Evolutionary conservation across 78 protist genomes (phyloP), one percentile per base, ranked within the genome.

Genomic region (Monocercomonoides exilis): DNA sequence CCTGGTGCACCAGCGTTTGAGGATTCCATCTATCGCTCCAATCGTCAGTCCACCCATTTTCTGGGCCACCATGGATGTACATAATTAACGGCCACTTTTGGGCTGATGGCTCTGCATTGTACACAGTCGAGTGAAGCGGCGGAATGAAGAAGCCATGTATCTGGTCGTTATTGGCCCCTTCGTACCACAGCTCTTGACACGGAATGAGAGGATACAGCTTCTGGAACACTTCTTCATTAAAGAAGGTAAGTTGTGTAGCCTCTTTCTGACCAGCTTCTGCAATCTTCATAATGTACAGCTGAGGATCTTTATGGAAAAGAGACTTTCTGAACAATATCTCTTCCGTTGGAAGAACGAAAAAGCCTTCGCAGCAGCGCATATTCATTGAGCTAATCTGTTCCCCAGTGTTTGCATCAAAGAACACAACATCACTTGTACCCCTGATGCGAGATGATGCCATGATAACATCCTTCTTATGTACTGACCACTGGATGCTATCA

Each of bases 1-100:
- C 42, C 85, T 81, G 45, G 43, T 2, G 42, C 41, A 3, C 35
- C 38, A 81, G 2, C 64, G 43, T 3, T 45, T 81, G 85, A n/a
- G 85, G 85, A 45, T 81, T 81, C 85, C 85, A 81, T 38, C 85
- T 2, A 42, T 11, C 41, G 85, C 42, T 11, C 85, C 85, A 81
- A 11, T 35, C 2, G 45, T 81, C 46, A 2, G 3, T 42, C 85
- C 85, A 81, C 4, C 64, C 46, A 38, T 41, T n/a, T 42, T 81
- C 85, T 2, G 85, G 85, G 42, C 85, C 85, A 3, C 85, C 85
- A 45, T 81, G 85, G 42, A 81, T n/a, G 21, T 38, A 81, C 35
- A 81, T 38, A 38, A 81, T 81, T 5, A 81, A 45, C 21, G 85
- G 85, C 45, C 21, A 54, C 70, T 54, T 11, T 21, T 54, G 70